Evolutionary conservation across 352 stramenopile genomes (phyloP).

Genomic region (Thalassiosira pacifica): DNA sequence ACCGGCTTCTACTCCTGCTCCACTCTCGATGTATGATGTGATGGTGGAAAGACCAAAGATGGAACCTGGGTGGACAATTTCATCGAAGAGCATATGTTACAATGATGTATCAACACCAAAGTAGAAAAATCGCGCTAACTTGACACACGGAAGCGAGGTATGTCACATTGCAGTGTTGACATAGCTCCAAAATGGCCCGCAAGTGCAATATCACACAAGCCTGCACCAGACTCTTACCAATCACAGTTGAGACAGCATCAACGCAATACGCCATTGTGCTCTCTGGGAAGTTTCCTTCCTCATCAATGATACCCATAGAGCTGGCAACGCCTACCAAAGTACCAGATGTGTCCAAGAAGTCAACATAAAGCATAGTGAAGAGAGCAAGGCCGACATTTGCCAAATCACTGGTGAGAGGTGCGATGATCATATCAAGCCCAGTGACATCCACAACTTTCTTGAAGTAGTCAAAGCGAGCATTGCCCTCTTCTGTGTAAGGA

Average conservation of each 20-base stretch:
- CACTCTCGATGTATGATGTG: constrained; percentile 85
- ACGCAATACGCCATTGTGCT: constrained; percentile 67
- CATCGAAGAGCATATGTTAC: not conserved
- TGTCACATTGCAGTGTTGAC: too few species aligned
- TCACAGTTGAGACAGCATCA: constrained; percentile 82
- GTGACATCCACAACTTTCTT: constrained; percentile 73
- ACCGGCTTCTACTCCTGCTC: constrained; percentile 81
- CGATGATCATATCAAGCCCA: constrained; percentile 63
- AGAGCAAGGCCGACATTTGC: constrained; percentile 62
- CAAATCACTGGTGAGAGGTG: constrained; percentile 61
- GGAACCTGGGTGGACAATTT: constrained; percentile 32
- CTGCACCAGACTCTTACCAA: constrained; percentile 51
- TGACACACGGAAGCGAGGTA: too few species aligned
- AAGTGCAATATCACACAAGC: too few species aligned
- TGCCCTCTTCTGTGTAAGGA: constrained; percentile 51
- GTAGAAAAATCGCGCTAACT: too few species aligned
- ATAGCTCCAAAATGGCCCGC: too few species aligned
- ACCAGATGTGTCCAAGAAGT: constrained; percentile 81
- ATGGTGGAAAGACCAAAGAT: constrained; percentile 78
- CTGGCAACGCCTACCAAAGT: constrained; percentile 57
- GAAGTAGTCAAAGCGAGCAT: constrained; percentile 78
- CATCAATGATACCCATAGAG: constrained; percentile 64
- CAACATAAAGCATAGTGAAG: constrained; percentile 80
- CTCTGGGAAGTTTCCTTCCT: constrained; percentile 76
- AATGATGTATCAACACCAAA: not conserved